Percentiles rank a stretch among this genome's conserved stretches.
phyloP scores from a whole-genome alignment of 1,284 basidiomycete genomes.

The Termitomyces sp. region DNA sequence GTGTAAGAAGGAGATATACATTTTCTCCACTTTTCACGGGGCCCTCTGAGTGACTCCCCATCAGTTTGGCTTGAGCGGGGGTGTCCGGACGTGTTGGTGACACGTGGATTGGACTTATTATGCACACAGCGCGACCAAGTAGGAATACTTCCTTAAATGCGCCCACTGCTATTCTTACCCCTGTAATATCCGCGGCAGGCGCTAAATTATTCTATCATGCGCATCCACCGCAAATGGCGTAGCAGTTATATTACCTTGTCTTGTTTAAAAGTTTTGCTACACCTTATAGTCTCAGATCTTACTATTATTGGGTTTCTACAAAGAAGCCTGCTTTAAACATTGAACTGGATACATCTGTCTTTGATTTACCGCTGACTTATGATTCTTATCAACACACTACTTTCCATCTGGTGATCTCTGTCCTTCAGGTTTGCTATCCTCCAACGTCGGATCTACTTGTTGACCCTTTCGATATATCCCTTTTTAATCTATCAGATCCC shows the following conservation, averaged over 20 bases:
- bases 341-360: slow-evolving; percentile 1
- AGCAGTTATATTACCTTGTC: background rate
- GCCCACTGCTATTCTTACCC: background rate
- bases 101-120: slow-evolving; percentile 9
- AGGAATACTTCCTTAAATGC: no score
- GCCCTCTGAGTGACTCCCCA: background rate
- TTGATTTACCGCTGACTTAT: background rate
- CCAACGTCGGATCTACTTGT: slow-evolving; percentile 12
- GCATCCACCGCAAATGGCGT: background rate
- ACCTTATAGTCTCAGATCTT: background rate
- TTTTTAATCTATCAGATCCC: background rate
- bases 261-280: background rate
- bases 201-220: background rate
- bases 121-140: no score
- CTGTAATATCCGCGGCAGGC: background rate
- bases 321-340: background rate
- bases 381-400: background rate
- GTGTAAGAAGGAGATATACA: slow-evolving; percentile 11
- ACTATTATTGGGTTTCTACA: background rate
- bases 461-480: background rate
- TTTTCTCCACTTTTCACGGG: slow-evolving; percentile 17
- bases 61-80: slow-evolving; percentile 17
- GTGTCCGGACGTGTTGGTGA: slow-evolving; percentile 9
- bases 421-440: slow-evolving; percentile 7
- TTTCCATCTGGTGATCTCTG: background rate